Evolutionary conservation across 2,329 filamentous ascomycete species (phyloP).

Genomic region (Sporothrix globosa): DNA sequence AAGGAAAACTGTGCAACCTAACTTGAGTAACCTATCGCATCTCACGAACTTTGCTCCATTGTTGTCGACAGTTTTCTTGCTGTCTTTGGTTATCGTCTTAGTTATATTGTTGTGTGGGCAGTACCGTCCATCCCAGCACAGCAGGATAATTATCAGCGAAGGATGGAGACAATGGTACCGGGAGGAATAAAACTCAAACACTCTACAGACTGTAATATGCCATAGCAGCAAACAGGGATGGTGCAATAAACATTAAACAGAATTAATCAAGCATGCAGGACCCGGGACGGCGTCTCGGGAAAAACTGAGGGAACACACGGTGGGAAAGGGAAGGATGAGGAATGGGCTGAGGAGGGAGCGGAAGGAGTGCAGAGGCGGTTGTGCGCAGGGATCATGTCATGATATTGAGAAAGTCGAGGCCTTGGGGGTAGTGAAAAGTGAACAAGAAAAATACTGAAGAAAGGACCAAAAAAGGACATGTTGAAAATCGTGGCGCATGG

Average conservation of each 20-base stretch:
- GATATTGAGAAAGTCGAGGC: too few species aligned
- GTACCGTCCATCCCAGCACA: too few species aligned
- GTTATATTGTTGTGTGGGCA: too few species aligned
- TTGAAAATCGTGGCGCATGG: constrained; percentile 5
- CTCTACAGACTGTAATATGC: too few species aligned
- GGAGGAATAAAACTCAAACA: neutral
- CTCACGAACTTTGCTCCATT: neutral
- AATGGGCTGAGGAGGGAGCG: neutral
- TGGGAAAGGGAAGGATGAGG: constrained; percentile 12
- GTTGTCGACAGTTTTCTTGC: too few species aligned
- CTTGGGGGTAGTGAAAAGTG: too few species aligned
- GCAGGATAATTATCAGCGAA: too few species aligned
- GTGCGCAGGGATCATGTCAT: neutral
- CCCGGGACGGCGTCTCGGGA: constrained; percentile 31
- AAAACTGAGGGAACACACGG: constrained; percentile 2
- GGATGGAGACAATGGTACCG: neutral
- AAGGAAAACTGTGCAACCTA: neutral
- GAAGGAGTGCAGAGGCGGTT: neutral
- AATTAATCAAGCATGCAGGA: constrained; percentile 22
- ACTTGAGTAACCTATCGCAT: constrained; percentile 15
- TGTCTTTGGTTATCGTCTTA: too few species aligned
- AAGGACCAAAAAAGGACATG: neutral
- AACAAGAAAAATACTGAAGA: neutral
- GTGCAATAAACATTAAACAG: constrained; percentile 24
- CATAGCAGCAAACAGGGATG: neutral